These are phyloP conservation scores for Penicillium simplicissimum DNA, from an alignment of 495 filamentous ascomycete species.

Conservation along the genomic window DNA sequence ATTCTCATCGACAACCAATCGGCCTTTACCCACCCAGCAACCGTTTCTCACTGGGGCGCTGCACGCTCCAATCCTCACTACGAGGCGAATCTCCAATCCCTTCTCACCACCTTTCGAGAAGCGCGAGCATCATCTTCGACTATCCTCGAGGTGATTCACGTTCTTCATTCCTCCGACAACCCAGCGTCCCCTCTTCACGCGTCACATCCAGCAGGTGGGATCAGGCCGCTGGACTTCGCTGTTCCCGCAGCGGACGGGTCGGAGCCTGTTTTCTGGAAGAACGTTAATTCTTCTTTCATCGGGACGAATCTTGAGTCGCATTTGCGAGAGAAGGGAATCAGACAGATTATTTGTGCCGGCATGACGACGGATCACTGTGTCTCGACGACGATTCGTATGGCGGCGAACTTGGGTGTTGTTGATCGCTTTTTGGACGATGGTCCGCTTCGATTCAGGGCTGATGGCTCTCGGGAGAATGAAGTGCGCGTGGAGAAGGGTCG, in stretches of 20 bases:
- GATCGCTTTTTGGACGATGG: slow-evolving; percentile 27
- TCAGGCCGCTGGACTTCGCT: slow-evolving; percentile 41
- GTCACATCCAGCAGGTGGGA: slow-evolving; percentile 28
- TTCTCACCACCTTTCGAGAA: slow-evolving; percentile 45
- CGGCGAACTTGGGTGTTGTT: slow-evolving; percentile 49
- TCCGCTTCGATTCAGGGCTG: slow-evolving; percentile 18
- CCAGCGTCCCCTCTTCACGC: slow-evolving; percentile 36
- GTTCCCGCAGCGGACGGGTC: slow-evolving; percentile 39
- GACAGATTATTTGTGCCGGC: slow-evolving; percentile 44
- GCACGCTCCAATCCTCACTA: slow-evolving; percentile 48
- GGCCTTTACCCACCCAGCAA: slow-evolving; percentile 46
- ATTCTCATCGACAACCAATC: slow-evolving; percentile 61
- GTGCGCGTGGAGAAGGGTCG: slow-evolving; percentile 37
- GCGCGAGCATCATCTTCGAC: slow-evolving; percentile 22
- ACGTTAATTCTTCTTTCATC: slow-evolving; percentile 51
- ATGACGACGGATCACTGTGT: slow-evolving; percentile 55
- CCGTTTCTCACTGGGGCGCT: slow-evolving; percentile 39
- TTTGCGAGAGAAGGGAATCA: slow-evolving; percentile 35
- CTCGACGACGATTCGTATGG: slow-evolving; percentile 52
- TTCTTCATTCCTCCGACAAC: slow-evolving; percentile 46
- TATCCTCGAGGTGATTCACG: slow-evolving; percentile 44
- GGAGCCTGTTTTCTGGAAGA: slow-evolving; percentile 48
- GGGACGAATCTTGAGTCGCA: slow-evolving; percentile 45
- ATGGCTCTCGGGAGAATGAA: slow-evolving; percentile 27
- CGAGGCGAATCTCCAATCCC: slow-evolving; percentile 43